Evolutionary conservation across 2,329 filamentous ascomycete genomes (phyloP).

Genomic region (Cercospora sp.): DNA sequence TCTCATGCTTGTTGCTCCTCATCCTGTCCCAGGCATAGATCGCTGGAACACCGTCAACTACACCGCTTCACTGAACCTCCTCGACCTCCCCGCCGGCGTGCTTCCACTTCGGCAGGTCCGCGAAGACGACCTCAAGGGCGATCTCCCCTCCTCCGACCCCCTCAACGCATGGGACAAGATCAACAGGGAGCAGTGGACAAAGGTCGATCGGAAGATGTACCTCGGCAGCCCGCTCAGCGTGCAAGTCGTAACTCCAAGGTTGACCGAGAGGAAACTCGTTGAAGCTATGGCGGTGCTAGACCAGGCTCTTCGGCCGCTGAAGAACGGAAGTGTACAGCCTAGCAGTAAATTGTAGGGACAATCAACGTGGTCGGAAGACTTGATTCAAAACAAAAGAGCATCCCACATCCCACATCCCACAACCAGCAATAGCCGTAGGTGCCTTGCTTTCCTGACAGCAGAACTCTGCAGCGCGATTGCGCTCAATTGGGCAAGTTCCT

Average conservation of each 20-base stretch:
- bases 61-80: slow-evolving; percentile 60
- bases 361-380: neutral
- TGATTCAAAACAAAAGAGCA: too few species aligned
- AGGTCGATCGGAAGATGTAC: slow-evolving; percentile 55
- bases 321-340: neutral
- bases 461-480: neutral
- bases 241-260: slow-evolving; percentile 57
- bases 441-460: neutral
- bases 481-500: too few species aligned
- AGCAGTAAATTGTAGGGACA: neutral
- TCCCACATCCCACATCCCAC: neutral
- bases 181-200: slow-evolving; percentile 59
- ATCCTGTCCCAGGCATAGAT: slow-evolving; percentile 63
- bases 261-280: slow-evolving; percentile 56
- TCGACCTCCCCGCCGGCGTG: slow-evolving; percentile 62
- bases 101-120: slow-evolving; percentile 56
- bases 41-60: slow-evolving; percentile 63
- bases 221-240: slow-evolving; percentile 56
- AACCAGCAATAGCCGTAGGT: neutral
- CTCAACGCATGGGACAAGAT: slow-evolving; percentile 61
- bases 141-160: slow-evolving; percentile 42
- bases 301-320: slow-evolving; percentile 37
- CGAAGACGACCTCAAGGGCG: slow-evolving; percentile 52
- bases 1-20: slow-evolving; percentile 63
- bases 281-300: slow-evolving; percentile 58